phyloP scores from a whole-genome alignment of 2,329 filamentous ascomycete genomes.

The Incumbomyces lentus region DNA sequence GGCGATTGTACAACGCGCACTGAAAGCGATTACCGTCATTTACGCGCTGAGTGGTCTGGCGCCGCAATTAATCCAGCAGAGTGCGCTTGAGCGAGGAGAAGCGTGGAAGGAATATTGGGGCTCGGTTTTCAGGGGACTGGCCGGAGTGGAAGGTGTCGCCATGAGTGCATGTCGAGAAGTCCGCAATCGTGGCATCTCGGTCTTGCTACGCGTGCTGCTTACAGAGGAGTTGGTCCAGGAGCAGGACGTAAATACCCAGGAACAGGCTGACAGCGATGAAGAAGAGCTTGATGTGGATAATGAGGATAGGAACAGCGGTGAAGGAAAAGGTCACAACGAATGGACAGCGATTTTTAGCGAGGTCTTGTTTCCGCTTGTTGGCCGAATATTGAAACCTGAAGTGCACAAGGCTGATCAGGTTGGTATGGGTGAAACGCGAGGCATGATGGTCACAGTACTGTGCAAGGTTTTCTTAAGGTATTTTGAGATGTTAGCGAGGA shows the following conservation, averaged over 20 bases:
- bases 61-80: conserved; percentile 79
- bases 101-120: conserved; percentile 98
- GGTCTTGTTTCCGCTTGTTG: conserved; percentile 84
- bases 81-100: conserved; percentile 78
- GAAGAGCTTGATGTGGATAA: neutral
- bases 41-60: conserved; percentile 73
- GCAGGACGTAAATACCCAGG: conserved; percentile 1
- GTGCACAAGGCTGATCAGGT: conserved; percentile 82
- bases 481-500: conserved; percentile 62
- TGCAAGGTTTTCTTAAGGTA: conserved; percentile 96
- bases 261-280: neutral
- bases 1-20: conserved; percentile 63
- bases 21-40: conserved; percentile 70
- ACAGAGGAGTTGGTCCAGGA: conserved; percentile 58
- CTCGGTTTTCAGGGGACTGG: conserved; percentile 81
- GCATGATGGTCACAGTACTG: conserved; percentile 80
- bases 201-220: conserved; percentile 73
- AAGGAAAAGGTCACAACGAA: conserved; percentile 57
- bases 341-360: conserved; percentile 94
- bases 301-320: neutral
- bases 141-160: conserved; percentile 56
- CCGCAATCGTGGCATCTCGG: conserved; percentile 75
- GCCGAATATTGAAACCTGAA: conserved; percentile 81
- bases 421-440: conserved; percentile 91
- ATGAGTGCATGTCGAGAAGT: conserved; percentile 91